Percentiles rank a stretch among this genome's conserved stretches.
These are phyloP conservation scores for Catenaria anguillulae DNA, from an alignment of 371 early-diverging fungal genomes.

Conservation along the genomic window DNA sequence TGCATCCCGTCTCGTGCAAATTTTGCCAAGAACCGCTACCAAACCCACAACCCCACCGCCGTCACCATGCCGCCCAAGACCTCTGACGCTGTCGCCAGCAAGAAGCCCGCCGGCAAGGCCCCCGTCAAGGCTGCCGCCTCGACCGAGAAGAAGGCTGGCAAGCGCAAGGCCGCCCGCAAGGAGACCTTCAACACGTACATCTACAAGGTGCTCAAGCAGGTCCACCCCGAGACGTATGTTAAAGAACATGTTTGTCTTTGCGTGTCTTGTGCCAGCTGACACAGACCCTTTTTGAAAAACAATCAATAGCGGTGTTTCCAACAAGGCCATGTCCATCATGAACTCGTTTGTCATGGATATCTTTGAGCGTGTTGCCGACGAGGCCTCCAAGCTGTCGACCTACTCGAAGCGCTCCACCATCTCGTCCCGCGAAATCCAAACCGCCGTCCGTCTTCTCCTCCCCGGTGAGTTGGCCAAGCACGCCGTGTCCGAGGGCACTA, in stretches of 20 bases:
- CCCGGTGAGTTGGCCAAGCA: conserved; percentile 95
- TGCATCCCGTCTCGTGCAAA: background rate
- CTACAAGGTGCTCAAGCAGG: conserved; percentile 93
- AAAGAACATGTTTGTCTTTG: too few relatives aligned
- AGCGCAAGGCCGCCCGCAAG: conserved; percentile 51
- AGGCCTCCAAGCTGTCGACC: conserved; percentile 81
- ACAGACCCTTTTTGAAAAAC: too few relatives aligned
- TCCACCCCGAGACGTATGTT: conserved; percentile 93
- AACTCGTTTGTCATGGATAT: conserved; percentile 97
- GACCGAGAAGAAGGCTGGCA: conserved; percentile 34
- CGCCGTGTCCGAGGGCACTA: conserved; percentile 94
- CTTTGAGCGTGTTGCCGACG: conserved; percentile 80
- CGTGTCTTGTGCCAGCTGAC: too few relatives aligned
- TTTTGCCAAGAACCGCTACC: background rate
- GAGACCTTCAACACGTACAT: conserved; percentile 91
- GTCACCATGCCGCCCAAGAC: conserved; percentile 17
- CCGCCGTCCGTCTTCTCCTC: conserved; percentile 79
- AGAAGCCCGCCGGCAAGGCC: conserved; percentile 32
- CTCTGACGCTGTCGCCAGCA: conserved; percentile 15
- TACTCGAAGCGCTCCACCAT: conserved; percentile 91
- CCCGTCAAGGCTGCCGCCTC: conserved; percentile 53
- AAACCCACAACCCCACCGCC: conserved; percentile 3
- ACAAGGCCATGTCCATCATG: conserved; percentile 96
- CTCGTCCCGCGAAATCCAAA: conserved; percentile 89
- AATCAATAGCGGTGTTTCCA: conserved; percentile 97